A percentile compares a stretch with the other conserved stretches of the same genome.
Evolutionary conservation across 2,329 filamentous ascomycete genomes (phyloP).

Genomic region (Fusarium sp.): DNA sequence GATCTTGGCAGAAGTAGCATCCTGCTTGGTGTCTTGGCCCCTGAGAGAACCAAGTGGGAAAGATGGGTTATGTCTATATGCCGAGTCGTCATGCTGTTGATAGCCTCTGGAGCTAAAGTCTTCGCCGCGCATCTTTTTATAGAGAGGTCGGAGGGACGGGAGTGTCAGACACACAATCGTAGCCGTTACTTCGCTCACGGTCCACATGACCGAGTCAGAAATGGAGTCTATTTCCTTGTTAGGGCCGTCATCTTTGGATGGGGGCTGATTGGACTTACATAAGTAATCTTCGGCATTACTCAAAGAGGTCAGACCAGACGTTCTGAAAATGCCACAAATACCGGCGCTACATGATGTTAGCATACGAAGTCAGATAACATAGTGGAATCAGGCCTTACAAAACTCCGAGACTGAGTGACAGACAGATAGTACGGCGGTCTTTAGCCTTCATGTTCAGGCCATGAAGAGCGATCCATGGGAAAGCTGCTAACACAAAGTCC

Average conservation of each 20-base stretch:
- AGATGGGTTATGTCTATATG: background rate
- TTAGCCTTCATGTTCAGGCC: constrained; percentile 5
- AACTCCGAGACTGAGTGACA: background rate
- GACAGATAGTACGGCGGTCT: background rate
- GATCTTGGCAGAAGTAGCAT: background rate
- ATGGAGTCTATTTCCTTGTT: background rate
- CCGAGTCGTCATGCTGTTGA: background rate
- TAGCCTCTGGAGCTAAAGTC: background rate
- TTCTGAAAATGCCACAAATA: background rate
- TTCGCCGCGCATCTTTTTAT: background rate
- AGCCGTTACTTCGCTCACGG: constrained; percentile 2
- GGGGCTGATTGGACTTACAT: background rate
- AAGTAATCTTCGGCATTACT: background rate
- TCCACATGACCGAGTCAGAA: constrained; percentile 5
- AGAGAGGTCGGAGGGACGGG: background rate
- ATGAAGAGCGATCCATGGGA: background rate
- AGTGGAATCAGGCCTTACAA: background rate
- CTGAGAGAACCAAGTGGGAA: background rate
- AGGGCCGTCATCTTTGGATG: accelerated
- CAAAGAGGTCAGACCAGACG: background rate
- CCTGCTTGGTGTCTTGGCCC: background rate
- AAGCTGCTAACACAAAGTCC: constrained; percentile 1
- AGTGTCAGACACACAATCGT: constrained; percentile 5
- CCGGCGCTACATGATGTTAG: background rate
- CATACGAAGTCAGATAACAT: background rate